Percentiles rank a stretch among this genome's conserved stretches.
Conservation (phyloP, 2,329 filamentous ascomycete species). For the Alternaria brassicicola region DNA sequence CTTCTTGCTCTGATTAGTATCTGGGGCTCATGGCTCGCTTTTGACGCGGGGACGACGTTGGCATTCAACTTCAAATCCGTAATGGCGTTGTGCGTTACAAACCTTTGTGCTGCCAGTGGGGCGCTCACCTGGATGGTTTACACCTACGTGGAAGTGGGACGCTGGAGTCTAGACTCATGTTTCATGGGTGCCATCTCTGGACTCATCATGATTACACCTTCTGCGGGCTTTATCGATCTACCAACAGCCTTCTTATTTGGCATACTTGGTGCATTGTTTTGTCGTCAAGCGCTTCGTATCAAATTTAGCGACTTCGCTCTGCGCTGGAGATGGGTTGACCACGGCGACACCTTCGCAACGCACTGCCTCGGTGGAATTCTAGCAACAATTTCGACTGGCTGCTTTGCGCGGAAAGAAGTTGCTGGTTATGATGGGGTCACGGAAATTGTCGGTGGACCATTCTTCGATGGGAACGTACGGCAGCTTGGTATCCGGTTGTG, state of each 20-base stretch:
- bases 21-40: conserved; percentile 60
- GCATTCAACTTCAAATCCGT: conserved; percentile 58
- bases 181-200: conserved; percentile 62
- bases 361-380: conserved; percentile 60
- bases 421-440: conserved; percentile 60
- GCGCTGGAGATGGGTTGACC: conserved; percentile 60
- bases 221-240: conserved; percentile 58
- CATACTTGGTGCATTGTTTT: conserved; percentile 54
- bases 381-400: conserved; percentile 58
- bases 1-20: conserved; percentile 58
- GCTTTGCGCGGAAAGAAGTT: conserved; percentile 59
- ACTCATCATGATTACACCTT: conserved; percentile 60
- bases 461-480: conserved; percentile 60
- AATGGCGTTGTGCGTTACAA: conserved; percentile 58
- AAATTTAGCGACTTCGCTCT: conserved; percentile 59
- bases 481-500: conserved; percentile 58
- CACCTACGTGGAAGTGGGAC: conserved; percentile 52
- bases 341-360: conserved; percentile 62
- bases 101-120: conserved; percentile 56
- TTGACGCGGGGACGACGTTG: conserved; percentile 58
- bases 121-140: conserved; percentile 56
- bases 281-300: conserved; percentile 59
- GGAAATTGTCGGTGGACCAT: conserved; percentile 57
- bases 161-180: conserved; percentile 57
- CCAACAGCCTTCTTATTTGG: conserved; percentile 58